These are phyloP conservation scores for Ampelomyces quisqualis DNA, from an alignment of 2,329 filamentous ascomycete genomes.

Conservation along the genomic window DNA sequence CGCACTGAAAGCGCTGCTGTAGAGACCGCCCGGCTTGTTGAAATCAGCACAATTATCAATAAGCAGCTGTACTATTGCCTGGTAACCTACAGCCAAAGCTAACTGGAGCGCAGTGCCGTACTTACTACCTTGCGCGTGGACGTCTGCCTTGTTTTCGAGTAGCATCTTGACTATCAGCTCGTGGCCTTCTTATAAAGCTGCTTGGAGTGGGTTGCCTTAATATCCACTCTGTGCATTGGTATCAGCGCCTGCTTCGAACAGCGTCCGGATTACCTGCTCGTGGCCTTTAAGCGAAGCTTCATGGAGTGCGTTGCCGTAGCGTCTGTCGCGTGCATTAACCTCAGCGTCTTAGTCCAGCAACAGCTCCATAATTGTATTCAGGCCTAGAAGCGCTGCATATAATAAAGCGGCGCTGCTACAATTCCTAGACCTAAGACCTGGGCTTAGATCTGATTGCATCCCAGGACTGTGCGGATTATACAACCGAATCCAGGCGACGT, in stretches of 20 bases:
- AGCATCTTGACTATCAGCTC: not conserved
- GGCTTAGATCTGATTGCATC: slow-evolving; percentile 4
- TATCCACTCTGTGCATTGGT: too few relatives aligned
- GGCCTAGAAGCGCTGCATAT: slow-evolving; percentile 1
- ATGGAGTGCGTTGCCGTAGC: not conserved
- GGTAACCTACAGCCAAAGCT: slow-evolving; percentile 4
- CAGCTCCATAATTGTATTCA: slow-evolving; percentile 8
- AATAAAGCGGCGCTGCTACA: slow-evolving; percentile 7
- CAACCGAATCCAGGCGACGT: slow-evolving; percentile 22
- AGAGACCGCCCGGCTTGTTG: not conserved
- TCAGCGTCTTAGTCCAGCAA: slow-evolving; percentile 7
- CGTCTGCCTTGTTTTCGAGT: not conserved
- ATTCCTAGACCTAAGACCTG: not conserved
- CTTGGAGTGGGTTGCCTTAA: not conserved
- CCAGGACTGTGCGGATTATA: slow-evolving; percentile 16
- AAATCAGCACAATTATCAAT: not conserved
- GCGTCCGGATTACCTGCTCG: not conserved
- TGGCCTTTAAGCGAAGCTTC: not conserved
- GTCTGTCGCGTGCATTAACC: slow-evolving; percentile 2
- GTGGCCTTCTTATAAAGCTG: not conserved
- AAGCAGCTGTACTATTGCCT: slow-evolving; percentile 1
- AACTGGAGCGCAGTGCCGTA: slow-evolving; percentile 5
- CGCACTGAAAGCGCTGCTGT: not conserved
- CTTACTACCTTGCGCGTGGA: not conserved
- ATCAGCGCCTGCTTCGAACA: not conserved